These are phyloP conservation scores for Sporothrix phasma DNA, from an alignment of 2,329 filamentous ascomycete genomes.

Conservation along the genomic window DNA sequence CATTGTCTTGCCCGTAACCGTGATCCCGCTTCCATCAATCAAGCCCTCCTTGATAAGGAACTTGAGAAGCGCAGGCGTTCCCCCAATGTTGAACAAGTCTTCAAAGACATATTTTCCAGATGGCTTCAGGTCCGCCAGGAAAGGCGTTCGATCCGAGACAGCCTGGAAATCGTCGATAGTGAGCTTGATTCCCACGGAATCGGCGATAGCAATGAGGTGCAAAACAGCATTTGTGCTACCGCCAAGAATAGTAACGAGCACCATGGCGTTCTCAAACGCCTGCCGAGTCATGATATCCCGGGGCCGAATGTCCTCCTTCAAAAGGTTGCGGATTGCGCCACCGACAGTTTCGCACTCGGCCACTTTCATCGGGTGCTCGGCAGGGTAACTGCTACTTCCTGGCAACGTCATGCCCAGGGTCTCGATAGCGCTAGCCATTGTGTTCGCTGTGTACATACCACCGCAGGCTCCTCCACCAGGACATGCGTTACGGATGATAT, in stretches of 20 bases:
- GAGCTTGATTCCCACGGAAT: constrained; percentile 70
- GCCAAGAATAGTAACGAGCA: constrained; percentile 70
- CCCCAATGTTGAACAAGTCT: constrained; percentile 74
- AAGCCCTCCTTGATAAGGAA: constrained; percentile 74
- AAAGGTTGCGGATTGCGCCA: constrained; percentile 61
- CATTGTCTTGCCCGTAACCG: constrained; percentile 82
- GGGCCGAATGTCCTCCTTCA: constrained; percentile 68
- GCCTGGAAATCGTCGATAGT: constrained; percentile 80
- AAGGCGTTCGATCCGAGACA: constrained; percentile 68
- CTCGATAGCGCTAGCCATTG: constrained; percentile 66
- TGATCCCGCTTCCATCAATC: constrained; percentile 69
- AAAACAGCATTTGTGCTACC: constrained; percentile 81
- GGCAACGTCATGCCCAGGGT: constrained; percentile 70
- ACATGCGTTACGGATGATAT: constrained; percentile 89
- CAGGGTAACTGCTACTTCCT: constrained; percentile 70
- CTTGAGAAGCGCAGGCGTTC: constrained; percentile 79
- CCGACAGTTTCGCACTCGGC: constrained; percentile 65
- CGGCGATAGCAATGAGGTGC: constrained; percentile 74
- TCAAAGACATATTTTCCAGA: constrained; percentile 83
- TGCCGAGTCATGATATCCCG: constrained; percentile 69
- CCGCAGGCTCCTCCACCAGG: constrained; percentile 75
- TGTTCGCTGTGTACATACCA: constrained; percentile 76
- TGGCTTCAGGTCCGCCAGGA: constrained; percentile 75
- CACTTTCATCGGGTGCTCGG: constrained; percentile 61
- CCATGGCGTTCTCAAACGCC: constrained; percentile 80